Evolutionary conservation across 768 basidiomycete species (phyloP).

Genomic region (Leccinum boreale): DNA sequence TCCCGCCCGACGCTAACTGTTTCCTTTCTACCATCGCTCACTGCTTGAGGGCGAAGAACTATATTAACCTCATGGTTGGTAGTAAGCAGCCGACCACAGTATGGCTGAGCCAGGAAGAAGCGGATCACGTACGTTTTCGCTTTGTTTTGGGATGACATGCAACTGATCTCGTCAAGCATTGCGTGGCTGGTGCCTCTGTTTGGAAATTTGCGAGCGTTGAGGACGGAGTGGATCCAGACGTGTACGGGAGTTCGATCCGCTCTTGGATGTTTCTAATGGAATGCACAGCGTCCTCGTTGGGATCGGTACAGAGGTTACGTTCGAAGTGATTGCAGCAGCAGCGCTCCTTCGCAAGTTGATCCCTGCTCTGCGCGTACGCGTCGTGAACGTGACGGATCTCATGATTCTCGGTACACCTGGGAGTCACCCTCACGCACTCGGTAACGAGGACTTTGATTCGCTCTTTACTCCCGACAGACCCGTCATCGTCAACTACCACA

Average conservation of each 20-base stretch:
- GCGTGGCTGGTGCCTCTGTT: constrained; percentile 80
- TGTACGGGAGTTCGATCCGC: constrained; percentile 37
- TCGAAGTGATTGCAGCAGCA: constrained; percentile 86
- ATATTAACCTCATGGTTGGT: constrained; percentile 85
- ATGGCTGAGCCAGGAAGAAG: constrained; percentile 77
- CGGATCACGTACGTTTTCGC: constrained; percentile 47
- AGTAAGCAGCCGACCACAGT: constrained; percentile 80
- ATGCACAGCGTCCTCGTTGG: constrained; percentile 68
- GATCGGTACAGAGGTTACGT: constrained; percentile 84
- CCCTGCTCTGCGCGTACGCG: constrained; percentile 76
- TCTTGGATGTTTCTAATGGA: background rate
- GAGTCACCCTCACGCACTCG: constrained; percentile 73
- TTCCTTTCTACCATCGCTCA: constrained; percentile 82
- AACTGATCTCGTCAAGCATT: constrained; percentile 49
- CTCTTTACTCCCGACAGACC: constrained; percentile 71
- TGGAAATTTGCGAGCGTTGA: constrained; percentile 84
- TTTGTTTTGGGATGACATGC: background rate
- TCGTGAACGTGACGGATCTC: constrained; percentile 87
- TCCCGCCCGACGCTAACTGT: constrained; percentile 90
- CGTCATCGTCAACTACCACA: constrained; percentile 83
- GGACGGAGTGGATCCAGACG: constrained; percentile 67
- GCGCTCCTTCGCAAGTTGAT: constrained; percentile 66
- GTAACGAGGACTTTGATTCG: constrained; percentile 54
- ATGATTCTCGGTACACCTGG: constrained; percentile 75
- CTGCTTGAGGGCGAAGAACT: constrained; percentile 80